Base-by-base conservation (phyloP, 257 asterid species). In the Solanum raphanifolium region DNA sequence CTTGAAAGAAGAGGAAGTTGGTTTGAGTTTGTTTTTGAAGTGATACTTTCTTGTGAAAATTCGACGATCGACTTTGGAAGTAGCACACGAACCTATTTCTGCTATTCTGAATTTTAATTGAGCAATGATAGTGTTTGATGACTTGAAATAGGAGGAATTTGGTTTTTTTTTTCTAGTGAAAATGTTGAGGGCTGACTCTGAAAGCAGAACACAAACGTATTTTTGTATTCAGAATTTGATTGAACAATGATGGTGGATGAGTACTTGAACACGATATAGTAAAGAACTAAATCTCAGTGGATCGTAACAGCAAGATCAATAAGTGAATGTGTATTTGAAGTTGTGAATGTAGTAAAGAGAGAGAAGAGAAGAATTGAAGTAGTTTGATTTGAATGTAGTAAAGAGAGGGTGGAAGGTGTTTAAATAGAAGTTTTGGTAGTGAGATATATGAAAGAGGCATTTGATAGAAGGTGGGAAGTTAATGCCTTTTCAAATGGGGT, bases 391-490 rank as follows among this genome's bases (percentile, higher is more conserved):
- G 84, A 62, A 55, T 55, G 65, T 55, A 62, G 92, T 84, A 72
- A 88, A 93, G 58, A 76, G 81, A 86, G 69, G 21, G 25, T 89
- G 86, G 71, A 62, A 89, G 93, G 90, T 87, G 60, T 7, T 93
- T 95, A 95, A 90, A 95, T 94, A 94, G 98, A 90, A 91, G 89
- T 38, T 60, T 29, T 79, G 87, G 90, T 41, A 78, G 38, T 46
- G 69, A 82, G 86, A 83, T 52, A 84, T 31, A 71, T 68, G 88
- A 91, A 55, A 83, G 89, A 35, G 39, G 90, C 95, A 92, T 93
- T 93, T 90, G 95, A 93, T 31, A 52, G 90, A 86, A 82, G 90
- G 91, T 89, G 91, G 87, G 90, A 85, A 88, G 85, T 90, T 85
- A 84, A 93, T 87, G 91, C 81, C 75, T 71, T 72, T 84, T 84